phyloP scores from a whole-genome alignment of 176 grass and related monocot species.

The Microstegium vimineum region DNA sequence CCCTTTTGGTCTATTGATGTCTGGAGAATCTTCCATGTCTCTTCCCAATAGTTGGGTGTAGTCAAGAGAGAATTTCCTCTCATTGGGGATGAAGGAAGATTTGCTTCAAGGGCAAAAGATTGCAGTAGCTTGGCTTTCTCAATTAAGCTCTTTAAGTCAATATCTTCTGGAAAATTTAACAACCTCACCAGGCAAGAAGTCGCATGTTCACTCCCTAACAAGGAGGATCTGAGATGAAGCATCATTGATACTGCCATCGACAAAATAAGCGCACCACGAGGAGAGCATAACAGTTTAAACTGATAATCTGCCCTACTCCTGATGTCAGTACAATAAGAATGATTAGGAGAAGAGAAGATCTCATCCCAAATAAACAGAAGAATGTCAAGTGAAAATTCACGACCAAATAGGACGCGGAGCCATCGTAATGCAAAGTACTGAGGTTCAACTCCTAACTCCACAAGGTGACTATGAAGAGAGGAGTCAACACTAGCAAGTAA shows the following conservation, averaged over 20 bases:
- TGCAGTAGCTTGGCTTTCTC: conserved; percentile 82
- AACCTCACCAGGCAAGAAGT: conserved; percentile 83
- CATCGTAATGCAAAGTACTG: conserved; percentile 91
- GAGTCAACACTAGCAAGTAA: conserved; percentile 69
- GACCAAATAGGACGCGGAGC: conserved; percentile 90
- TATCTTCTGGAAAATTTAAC: conserved; percentile 79
- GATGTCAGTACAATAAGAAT: conserved; percentile 36
- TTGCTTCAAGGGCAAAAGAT: conserved; percentile 63
- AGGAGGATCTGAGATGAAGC: conserved; percentile 79
- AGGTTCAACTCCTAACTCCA: conserved; percentile 90
- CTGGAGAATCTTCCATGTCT: conserved; percentile 87
- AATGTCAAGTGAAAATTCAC: conserved; percentile 88
- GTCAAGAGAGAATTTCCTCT: conserved; percentile 40
- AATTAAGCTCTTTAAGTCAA: conserved; percentile 70
- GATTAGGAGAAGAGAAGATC: conserved; percentile 77
- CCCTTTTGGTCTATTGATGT: conserved; percentile 35
- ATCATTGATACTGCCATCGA: conserved; percentile 88
- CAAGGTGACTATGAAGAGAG: conserved; percentile 81
- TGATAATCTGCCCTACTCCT: conserved; percentile 46
- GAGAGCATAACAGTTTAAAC: conserved; percentile 74
- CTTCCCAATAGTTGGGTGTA: conserved; percentile 83
- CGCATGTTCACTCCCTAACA: conserved; percentile 89
- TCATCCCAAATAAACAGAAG: conserved; percentile 94
- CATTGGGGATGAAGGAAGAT: conserved; percentile 53
- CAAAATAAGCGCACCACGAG: conserved; percentile 82